Evolutionary conservation across 2,329 filamentous ascomycete species (phyloP).

Genomic region (Onygenales sp.): DNA sequence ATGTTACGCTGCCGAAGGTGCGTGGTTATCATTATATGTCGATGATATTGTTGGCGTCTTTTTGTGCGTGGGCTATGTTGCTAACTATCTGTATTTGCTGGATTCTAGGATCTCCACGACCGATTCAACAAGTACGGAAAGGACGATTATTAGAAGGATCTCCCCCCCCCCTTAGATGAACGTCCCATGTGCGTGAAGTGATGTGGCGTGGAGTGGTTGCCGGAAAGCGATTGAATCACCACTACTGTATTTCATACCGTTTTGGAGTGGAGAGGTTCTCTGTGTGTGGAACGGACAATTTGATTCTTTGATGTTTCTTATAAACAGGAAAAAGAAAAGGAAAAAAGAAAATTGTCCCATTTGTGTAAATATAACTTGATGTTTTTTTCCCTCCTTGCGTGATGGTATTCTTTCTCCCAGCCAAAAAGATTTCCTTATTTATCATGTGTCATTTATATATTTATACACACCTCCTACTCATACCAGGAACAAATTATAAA

Average conservation of each 20-base stretch:
- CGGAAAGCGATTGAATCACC: not conserved
- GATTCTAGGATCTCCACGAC: conserved; percentile 70
- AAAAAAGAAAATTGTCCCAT: not conserved
- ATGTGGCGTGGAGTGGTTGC: not conserved
- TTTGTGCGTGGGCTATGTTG: no score
- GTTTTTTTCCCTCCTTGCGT: no score
- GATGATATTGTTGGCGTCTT: not conserved
- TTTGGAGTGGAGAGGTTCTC: not conserved
- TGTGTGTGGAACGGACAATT: not conserved
- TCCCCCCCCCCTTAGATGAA: not conserved
- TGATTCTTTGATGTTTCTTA: not conserved
- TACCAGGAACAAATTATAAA: no score
- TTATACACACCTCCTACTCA: not conserved
- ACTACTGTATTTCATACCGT: not conserved
- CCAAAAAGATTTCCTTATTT: no score
- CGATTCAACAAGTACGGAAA: conserved; percentile 99
- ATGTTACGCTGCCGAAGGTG: conserved; percentile 87
- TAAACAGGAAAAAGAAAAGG: not conserved
- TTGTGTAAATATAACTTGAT: no score
- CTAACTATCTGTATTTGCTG: not conserved
- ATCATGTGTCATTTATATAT: not conserved
- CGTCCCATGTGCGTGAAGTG: no score
- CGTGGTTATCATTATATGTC: conserved; percentile 15
- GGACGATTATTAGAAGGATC: conserved; percentile 56
- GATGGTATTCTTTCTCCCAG: no score